Conservation (phyloP, 176 grass and related monocot genomes). For the Calamus simplicifolius region DNA sequence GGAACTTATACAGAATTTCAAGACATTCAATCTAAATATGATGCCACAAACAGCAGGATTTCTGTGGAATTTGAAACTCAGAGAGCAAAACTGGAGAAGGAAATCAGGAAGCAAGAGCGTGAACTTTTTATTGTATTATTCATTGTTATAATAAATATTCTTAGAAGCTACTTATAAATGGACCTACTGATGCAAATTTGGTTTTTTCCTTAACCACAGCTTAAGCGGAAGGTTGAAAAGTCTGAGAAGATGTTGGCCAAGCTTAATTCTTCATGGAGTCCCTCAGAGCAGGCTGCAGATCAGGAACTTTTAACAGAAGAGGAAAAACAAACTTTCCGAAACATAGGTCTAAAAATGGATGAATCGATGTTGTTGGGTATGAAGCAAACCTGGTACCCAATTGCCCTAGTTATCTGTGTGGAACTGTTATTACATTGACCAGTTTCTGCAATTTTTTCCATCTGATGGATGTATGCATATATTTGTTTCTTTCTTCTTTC, state of each 20-base stretch:
- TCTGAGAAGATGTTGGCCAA: constrained; percentile 53
- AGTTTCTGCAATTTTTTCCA: no score
- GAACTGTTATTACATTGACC: no score
- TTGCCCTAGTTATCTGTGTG: no score
- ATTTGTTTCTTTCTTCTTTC: no score
- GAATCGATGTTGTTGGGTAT: constrained; percentile 61
- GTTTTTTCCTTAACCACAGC: constrained; percentile 19
- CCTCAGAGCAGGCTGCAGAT: constrained; percentile 43
- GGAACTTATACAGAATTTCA: constrained; percentile 66
- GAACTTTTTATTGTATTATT: constrained; percentile 62
- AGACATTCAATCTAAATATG: constrained; percentile 43
- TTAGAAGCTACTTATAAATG: no score
- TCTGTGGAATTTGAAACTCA: constrained; percentile 37
- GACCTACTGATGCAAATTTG: constrained; percentile 3
- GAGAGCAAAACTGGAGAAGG: constrained; percentile 59
- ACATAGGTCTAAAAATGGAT: constrained; percentile 70
- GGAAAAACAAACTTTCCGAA: constrained; percentile 51
- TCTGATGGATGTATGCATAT: no score
- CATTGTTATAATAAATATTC: no score
- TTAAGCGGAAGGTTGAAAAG: constrained; percentile 71
- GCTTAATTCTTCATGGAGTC: constrained; percentile 46
- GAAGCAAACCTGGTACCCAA: not conserved
- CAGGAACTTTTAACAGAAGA: constrained; percentile 74
- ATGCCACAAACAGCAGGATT: constrained; percentile 20
- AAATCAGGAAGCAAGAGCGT: constrained; percentile 52